Conservation (phyloP, 1,139 yeast species). For the Suhomyces taliae region DNA sequence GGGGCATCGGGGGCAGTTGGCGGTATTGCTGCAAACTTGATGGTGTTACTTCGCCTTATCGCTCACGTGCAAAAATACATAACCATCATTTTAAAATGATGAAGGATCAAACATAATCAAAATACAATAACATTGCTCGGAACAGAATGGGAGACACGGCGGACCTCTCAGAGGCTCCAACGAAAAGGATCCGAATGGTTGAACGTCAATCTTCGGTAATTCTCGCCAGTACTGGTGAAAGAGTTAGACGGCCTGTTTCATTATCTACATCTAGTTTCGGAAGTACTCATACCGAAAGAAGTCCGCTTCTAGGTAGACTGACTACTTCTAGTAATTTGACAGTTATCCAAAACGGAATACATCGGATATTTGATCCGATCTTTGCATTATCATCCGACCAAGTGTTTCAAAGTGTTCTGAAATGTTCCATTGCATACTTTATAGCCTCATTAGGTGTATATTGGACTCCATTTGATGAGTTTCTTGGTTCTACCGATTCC, state of each 20-base stretch:
- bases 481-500: slow-evolving; percentile 68
- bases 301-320: slow-evolving; percentile 3
- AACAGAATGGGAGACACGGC: not conserved
- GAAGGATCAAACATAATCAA: no score
- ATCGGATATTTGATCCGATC: not conserved
- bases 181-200: slow-evolving; percentile 6
- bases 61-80: no score
- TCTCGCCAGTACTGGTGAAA: slow-evolving; percentile 40
- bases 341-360: slow-evolving; percentile 1
- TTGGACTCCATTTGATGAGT: slow-evolving; percentile 51
- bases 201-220: slow-evolving; percentile 38
- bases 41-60: no score
- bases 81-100: no score
- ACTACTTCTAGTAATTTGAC: slow-evolving; percentile 1
- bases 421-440: slow-evolving; percentile 71
- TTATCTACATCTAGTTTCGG: slow-evolving; percentile 25
- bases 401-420: slow-evolving; percentile 38
- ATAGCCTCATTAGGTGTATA: slow-evolving; percentile 78
- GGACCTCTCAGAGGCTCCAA: not conserved
- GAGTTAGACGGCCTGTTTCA: slow-evolving; percentile 33
- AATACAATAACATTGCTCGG: no score
- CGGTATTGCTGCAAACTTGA: no score
- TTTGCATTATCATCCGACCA: not conserved
- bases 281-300: slow-evolving; percentile 8
- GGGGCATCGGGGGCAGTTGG: no score